phyloP scores from a whole-genome alignment of 176 grass and related monocot genomes.

The Ananas comosus region DNA sequence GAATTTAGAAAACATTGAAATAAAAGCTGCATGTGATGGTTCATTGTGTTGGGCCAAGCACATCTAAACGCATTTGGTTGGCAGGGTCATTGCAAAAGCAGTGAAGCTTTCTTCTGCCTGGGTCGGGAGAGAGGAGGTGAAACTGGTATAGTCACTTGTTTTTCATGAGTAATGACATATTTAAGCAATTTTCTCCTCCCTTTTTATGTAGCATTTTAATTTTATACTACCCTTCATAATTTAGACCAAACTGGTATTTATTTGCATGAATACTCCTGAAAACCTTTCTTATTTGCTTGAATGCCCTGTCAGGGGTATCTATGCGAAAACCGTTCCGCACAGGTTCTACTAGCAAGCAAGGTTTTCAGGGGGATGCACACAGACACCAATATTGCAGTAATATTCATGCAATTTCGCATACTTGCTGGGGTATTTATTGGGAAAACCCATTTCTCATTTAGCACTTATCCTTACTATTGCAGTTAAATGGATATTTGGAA shows the following conservation, averaged over 20 bases:
- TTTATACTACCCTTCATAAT: not conserved
- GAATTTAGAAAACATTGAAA: not conserved
- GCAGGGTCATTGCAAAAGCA: not conserved
- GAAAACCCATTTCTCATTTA: no score
- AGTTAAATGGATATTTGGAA: no score
- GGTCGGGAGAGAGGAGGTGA: not conserved
- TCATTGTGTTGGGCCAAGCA: not conserved
- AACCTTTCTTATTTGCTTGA: no score
- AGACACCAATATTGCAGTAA: not conserved
- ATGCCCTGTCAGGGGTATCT: no score
- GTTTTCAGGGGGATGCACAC: no score
- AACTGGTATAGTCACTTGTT: not conserved
- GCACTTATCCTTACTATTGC: no score
- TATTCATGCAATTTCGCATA: not conserved
- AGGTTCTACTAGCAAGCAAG: no score
- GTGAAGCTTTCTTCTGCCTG: not conserved
- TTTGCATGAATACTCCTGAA: no score
- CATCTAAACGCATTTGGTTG: not conserved
- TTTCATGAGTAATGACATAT: not conserved
- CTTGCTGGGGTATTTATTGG: not conserved
- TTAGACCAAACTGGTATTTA: not conserved
- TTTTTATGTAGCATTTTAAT: not conserved
- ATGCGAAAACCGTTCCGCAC: no score
- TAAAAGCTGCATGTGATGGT: slow-evolving; percentile 4
- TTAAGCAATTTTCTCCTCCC: slow-evolving; percentile 1